Evolutionary conservation across 257 asterid genomes (phyloP).

Genomic region (Forsythia viridissima): DNA sequence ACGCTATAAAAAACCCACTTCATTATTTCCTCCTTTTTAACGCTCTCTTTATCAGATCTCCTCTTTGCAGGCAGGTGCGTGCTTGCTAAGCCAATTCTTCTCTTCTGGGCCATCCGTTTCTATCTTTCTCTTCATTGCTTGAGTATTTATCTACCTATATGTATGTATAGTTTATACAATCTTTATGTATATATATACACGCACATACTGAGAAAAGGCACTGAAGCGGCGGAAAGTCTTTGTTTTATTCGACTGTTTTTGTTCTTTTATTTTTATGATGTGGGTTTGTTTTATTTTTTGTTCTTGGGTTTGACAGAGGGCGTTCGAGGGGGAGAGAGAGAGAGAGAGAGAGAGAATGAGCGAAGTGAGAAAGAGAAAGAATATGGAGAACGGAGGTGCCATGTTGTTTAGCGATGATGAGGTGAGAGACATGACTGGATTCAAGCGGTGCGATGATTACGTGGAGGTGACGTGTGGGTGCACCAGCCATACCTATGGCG

Average conservation of each 20-base stretch:
- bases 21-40: background rate
- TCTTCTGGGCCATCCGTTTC: background rate
- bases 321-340: background rate
- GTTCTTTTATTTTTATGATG: conserved; percentile 20
- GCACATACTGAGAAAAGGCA: conserved; percentile 23
- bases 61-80: conserved; percentile 1
- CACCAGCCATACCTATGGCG: conserved; percentile 66
- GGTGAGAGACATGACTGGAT: conserved; percentile 41
- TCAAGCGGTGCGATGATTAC: conserved; percentile 46
- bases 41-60: background rate
- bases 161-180: background rate
- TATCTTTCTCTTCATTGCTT: background rate
- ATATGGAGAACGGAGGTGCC: background rate
- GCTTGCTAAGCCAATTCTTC: background rate
- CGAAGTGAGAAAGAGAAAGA: conserved; percentile 22
- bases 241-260: conserved; percentile 18
- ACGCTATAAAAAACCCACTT: background rate
- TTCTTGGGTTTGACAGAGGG: conserved; percentile 1
- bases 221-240: conserved; percentile 24
- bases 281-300: conserved; percentile 11
- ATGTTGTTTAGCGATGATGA: conserved; percentile 45
- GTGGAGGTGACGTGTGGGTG: conserved; percentile 64
- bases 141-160: background rate
- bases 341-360: conserved; percentile 20
- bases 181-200: background rate